These are phyloP conservation scores for Tetrapyrgos nigripes DNA, from an alignment of 1,284 basidiomycete genomes.

Conservation along the genomic window DNA sequence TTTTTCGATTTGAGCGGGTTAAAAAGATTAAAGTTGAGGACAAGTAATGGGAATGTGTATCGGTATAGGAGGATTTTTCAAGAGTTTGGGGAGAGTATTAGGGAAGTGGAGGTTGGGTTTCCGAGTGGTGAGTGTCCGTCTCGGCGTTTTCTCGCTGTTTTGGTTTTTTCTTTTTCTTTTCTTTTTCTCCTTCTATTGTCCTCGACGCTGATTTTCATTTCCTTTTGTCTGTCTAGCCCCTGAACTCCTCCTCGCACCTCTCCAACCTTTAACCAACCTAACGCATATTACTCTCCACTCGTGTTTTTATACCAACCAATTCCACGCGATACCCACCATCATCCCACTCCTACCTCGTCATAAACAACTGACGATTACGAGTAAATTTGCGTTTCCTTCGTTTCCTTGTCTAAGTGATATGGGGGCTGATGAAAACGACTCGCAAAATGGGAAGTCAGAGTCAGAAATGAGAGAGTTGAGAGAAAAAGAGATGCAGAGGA, in stretches of 20 bases:
- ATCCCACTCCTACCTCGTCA: not conserved
- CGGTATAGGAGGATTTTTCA: not conserved
- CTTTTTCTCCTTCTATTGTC: not conserved
- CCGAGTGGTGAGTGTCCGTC: no score
- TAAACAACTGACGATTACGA: not conserved
- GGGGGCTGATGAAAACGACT: not conserved
- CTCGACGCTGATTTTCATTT: not conserved
- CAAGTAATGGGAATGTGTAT: not conserved
- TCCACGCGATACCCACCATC: not conserved
- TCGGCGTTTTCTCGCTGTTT: no score
- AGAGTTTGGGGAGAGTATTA: not conserved
- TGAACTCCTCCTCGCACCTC: not conserved
- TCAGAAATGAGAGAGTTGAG: no score
- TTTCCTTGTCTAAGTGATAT: no score
- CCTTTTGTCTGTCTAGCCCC: no score
- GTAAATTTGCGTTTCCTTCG: not conserved
- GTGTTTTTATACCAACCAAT: not conserved
- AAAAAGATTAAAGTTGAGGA: not conserved
- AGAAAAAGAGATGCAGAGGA: no score
- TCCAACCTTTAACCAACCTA: not conserved
- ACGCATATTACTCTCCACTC: not conserved
- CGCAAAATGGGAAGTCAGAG: no score
- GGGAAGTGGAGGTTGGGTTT: no score
- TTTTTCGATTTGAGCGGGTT: not conserved
- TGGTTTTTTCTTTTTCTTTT: no score